phyloP scores from a whole-genome alignment of 352 stramenopile species.

The Lagenidium giganteum region DNA sequence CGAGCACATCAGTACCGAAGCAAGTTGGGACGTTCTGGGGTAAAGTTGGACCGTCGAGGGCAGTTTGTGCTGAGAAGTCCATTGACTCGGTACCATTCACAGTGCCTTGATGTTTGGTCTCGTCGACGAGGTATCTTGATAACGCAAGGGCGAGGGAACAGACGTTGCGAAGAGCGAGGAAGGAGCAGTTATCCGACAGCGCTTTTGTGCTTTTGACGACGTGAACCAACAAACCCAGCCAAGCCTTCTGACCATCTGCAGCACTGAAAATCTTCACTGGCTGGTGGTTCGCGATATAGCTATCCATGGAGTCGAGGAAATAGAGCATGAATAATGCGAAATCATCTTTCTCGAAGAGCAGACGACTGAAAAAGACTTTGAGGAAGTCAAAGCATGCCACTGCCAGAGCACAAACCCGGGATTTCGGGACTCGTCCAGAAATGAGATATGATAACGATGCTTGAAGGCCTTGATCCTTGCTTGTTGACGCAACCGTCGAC shows the following conservation, averaged over 20 bases:
- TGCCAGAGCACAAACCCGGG: constrained; percentile 3
- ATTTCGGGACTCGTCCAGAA: constrained; percentile 1
- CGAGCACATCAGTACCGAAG: constrained; percentile 32
- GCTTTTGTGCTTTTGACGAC: constrained; percentile 28
- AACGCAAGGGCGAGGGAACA: constrained; percentile 35
- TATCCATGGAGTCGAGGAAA: constrained; percentile 32
- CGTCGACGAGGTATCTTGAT: constrained; percentile 32
- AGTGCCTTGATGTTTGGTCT: constrained; percentile 31
- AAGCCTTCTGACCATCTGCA: constrained; percentile 33
- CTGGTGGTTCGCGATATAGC: constrained; percentile 9
- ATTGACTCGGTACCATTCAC: too few relatives aligned
- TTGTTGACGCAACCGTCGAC: too few relatives aligned
- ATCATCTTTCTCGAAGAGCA: constrained; percentile 41
- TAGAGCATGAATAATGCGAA: constrained; percentile 49
- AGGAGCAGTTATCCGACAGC: constrained; percentile 24
- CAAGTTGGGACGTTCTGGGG: too few relatives aligned
- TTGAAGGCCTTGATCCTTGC: too few relatives aligned
- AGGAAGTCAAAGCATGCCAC: constrained; percentile 31
- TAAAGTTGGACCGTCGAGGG: too few relatives aligned
- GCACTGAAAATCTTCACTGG: constrained; percentile 5
- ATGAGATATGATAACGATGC: constrained; percentile 10
- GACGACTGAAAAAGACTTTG: constrained; percentile 22
- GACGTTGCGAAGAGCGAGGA: constrained; percentile 38
- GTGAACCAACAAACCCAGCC: constrained; percentile 36
- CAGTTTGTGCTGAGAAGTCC: neutral